Percentiles rank a stretch among this genome's conserved stretches.
Conservation (phyloP, 257 asterid genomes). For the Gynochthodes officinalis region DNA sequence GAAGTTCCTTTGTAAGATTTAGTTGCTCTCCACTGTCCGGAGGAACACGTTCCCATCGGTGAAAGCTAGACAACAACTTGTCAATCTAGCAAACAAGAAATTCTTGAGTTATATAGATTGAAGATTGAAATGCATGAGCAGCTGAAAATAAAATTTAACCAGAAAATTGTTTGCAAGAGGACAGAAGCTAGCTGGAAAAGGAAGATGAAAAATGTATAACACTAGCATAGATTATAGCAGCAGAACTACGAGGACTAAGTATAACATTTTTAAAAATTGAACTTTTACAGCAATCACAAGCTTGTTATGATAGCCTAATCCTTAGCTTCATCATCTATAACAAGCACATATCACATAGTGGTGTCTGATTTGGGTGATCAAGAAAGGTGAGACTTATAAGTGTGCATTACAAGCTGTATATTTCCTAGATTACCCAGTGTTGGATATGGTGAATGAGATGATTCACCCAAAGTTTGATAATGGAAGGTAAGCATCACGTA, state of each 20-base stretch:
- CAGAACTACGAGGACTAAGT: neutral
- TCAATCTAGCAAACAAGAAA: conserved; percentile 61
- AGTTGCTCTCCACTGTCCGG: conserved; percentile 56
- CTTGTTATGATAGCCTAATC: no score
- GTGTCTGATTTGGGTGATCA: no score
- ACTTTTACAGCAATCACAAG: no score
- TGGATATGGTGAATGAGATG: no score
- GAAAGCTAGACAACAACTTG: conserved; percentile 71
- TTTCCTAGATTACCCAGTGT: no score
- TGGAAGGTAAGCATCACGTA: no score
- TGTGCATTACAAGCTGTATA: no score
- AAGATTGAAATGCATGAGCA: conserved; percentile 6
- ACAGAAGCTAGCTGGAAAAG: neutral
- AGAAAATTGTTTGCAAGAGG: neutral
- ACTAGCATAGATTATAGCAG: neutral
- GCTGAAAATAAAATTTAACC: neutral
- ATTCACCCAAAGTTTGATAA: no score
- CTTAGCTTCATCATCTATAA: no score
- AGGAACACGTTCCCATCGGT: conserved; percentile 77
- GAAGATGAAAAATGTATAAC: neutral
- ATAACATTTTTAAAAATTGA: no score
- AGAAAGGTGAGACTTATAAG: no score
- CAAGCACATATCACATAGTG: no score
- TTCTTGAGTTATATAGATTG: neutral
- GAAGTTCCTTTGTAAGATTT: conserved; percentile 67